Conservation (phyloP, 208 protist species). For the Trypanosoma theileri region DNA sequence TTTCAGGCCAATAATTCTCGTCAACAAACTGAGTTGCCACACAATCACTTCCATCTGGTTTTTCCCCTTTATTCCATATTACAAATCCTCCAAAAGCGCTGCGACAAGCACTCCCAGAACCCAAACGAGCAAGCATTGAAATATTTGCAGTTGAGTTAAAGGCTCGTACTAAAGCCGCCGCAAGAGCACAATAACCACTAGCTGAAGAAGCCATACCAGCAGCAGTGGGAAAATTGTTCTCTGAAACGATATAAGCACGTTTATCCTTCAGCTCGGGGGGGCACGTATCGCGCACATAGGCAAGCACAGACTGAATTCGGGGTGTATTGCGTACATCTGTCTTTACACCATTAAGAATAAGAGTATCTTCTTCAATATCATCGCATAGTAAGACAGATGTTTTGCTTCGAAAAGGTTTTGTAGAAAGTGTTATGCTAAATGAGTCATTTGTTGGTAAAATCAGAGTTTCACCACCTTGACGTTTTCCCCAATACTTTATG, state of each 20-base stretch:
- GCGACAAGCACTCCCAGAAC: conserved; percentile 97
- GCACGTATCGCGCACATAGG: conserved; percentile 50
- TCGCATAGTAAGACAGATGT: conserved; percentile 91
- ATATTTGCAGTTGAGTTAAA: conserved; percentile 74
- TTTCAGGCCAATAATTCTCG: conserved; percentile 93
- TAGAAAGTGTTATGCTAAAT: conserved; percentile 96
- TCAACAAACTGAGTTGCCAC: conserved; percentile 91
- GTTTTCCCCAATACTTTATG: conserved; percentile 99
- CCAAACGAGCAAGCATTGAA: conserved; percentile 89
- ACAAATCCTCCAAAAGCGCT: conserved; percentile 98
- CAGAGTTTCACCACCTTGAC: conserved; percentile 90
- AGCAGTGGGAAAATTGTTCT: conserved; percentile 99
- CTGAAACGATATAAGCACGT: conserved; percentile 92
- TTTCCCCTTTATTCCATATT: conserved; percentile 95
- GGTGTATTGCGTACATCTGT: conserved; percentile 62
- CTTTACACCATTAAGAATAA: conserved; percentile 96
- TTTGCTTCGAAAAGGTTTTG: conserved; percentile 92
- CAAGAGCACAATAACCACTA: conserved; percentile 96
- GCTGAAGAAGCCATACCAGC: conserved; percentile 99
- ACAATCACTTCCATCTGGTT: conserved; percentile 84
- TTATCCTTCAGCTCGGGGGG: conserved; percentile 43
- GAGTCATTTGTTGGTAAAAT: conserved; percentile 97
- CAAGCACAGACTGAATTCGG: conserved; percentile 81
- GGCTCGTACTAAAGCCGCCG: conserved; percentile 74
- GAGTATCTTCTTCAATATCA: conserved; percentile 71